Evolutionary conservation across 768 basidiomycete species (phyloP), one percentile per base, ranked within the genome.

Genomic region (Steccherinum ochraceum): DNA sequence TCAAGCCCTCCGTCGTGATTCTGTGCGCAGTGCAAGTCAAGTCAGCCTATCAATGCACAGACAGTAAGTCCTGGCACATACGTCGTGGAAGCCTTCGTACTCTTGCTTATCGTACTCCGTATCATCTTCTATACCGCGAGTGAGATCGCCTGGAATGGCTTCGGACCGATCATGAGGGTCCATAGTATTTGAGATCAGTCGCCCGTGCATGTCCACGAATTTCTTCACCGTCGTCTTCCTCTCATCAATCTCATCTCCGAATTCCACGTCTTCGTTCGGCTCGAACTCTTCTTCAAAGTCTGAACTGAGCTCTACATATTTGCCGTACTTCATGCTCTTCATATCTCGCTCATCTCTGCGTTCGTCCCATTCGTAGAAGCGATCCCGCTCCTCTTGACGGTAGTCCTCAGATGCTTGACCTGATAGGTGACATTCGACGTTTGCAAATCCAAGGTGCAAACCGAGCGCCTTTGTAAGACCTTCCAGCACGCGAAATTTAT

Each of bases 381-480:
- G 5, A 3, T 13, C 12, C 40, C 50, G 20, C n/a, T n/a, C n/a
- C n/a, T n/a, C n/a, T n/a, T n/a, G n/a, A 20, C 30, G 10, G n/a
- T n/a, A n/a, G 39, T n/a, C 24, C 24, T 58, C 61, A 7, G 52
- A 24, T 3, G 53, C 53, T 26, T 2, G 5, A 0, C 61, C 64
- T 12, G 47, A 44, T 12, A 69, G 54, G 20, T 61, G 57, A 49
- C 64, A 67, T 21, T 65, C 56, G 3, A 74, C 43, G 42, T 61
- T 67, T 0, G 67, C 75, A n/a, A 77, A 64, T 40, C 66, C 66
- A 3, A 75, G 48, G 16, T 60, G 54, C 46, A 72, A 69, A 0
- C 63, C 70, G 3, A 65, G 58, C 20, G 67, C 64, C 45, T 67
- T 60, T 1, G 68, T 69, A 12, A 71, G 56, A 12, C 53, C 50